phyloP scores from a whole-genome alignment of 2,329 filamentous ascomycete species.

The Neospermospora avenae region DNA sequence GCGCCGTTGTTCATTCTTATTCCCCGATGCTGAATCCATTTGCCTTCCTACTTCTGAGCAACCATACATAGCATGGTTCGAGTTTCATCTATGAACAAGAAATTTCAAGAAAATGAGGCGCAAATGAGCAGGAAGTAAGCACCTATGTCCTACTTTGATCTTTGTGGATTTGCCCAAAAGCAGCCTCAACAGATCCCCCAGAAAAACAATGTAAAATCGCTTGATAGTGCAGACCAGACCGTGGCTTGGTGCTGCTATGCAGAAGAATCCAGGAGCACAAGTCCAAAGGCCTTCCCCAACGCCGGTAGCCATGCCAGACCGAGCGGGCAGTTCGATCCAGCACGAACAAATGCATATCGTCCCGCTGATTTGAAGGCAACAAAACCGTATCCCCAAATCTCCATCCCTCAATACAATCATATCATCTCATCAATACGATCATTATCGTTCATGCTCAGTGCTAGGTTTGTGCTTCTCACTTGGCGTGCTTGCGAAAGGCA shows the following conservation, averaged over 20 bases:
- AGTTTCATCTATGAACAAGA: background rate
- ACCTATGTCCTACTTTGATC: conserved; percentile 3
- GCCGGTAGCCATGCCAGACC: conserved; percentile 26
- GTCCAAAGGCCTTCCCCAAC: conserved; percentile 23
- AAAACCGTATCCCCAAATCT: conserved; percentile 9
- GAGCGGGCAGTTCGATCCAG: conserved; percentile 16
- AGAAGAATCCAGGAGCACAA: conserved; percentile 14
- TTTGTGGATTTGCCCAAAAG: conserved; percentile 3
- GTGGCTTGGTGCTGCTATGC: background rate
- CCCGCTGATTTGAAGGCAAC: conserved; percentile 17
- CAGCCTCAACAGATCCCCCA: background rate
- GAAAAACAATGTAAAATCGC: conserved; percentile 3
- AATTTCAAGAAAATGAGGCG: background rate
- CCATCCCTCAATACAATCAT: conserved; percentile 8
- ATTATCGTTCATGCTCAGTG: conserved; percentile 6
- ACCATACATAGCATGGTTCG: background rate
- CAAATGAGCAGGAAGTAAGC: background rate
- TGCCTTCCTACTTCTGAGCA: no score
- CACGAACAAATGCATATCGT: conserved; percentile 24
- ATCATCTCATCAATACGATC: conserved; percentile 15
- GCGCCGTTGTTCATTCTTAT: conserved; percentile 6
- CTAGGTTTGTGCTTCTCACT: conserved; percentile 41
- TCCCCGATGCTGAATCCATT: conserved; percentile 7
- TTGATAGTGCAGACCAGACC: conserved; percentile 14
- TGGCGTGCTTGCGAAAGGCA: conserved; percentile 75